Evolutionary conservation across 1,284 basidiomycete genomes (phyloP), one percentile per base, ranked within the genome.

Genomic region (Rhodotorula sp.): DNA sequence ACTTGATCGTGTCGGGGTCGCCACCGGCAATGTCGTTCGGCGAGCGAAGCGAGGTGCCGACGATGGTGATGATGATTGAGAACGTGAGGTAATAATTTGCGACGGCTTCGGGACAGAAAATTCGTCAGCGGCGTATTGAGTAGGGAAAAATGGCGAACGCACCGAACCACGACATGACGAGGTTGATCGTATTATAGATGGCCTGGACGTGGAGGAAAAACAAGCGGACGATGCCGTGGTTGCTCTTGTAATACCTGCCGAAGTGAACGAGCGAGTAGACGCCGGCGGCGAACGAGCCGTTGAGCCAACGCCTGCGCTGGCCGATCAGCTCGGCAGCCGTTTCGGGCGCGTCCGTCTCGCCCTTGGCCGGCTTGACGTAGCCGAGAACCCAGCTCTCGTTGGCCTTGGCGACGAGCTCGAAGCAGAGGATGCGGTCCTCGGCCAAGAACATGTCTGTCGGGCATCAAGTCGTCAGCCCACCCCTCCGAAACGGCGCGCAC

Each of bases 241-340:
- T 34, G 53, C 90, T 92, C 78, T 85, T 86, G 82, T 97, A 98
- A 64, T 97, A 85, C 73, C 87, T 85, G 83, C 92, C 93, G 81
- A 97, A 98, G 81, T 96, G 92, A 75, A 94, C 90, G n/a, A 96
- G 81, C 18, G 92, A 88, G 80, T 97, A 98, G 67, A 97, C 89
- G 4, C 92, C 94, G 15, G 94, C 95, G 48, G 94, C 94, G 77
- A 98, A 97, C 18, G 92, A 95, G 70, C 95, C 95, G 78, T 99
- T 99, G 77, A 98, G 80, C 95, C 92, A 78, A 20, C 77, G 67
- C 64, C 77, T 69, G 51, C 77, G 75, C 58, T 78, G 77, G 15
- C 69, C 62, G 62, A 77, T 98, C 64, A 99, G 82, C 79, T 95
- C 94, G 10, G 88, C 86, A 7, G 92, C 94, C 31, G 86, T 84